Base-by-base conservation (phyloP, 2,329 filamentous ascomycete species). In the Diaporthe ampelina region DNA sequence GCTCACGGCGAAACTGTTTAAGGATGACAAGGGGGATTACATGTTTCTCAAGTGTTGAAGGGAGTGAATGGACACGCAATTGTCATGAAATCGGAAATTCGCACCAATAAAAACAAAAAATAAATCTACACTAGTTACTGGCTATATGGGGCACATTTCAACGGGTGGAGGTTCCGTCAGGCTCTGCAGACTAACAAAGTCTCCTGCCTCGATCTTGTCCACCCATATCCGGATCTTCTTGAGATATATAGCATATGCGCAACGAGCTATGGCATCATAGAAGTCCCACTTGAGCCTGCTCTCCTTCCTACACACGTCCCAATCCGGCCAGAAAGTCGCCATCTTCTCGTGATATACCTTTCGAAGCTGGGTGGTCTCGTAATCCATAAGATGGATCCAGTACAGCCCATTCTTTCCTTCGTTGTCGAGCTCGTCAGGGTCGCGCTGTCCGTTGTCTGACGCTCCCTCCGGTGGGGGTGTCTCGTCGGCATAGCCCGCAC, bases 341-440 rank as follows among this genome's bases (percentile, higher is more conserved):
- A 86, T 80, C 10, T 79, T 78, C 1, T 79, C 76, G 8, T 77
- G 29, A 73, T 84, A 86, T 32, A 82, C 75, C 50, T 24, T 59
- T 40, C 54, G 17, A 29, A 57, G 54, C 29, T 57, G 54, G 26
- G 54, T 35, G 54, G 54, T 57, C n/a, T 57, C 54, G 54, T 57
- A 57, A 6, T 32, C 54, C 54, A 57, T 32, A 17, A 57, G 54
- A 32, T 57, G 26, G 17, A 32, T 57, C 54, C 54, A 57, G 29
- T 57, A 57, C 29, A 57, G 26, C 35, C 13, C 54, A 32, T 32
- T 57, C 19, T 57, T 57, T 17, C 54, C 54, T 35, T 57, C 54
- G 17, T 57, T 57, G 7, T 57, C 29, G 29, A 57, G 54, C 19
- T 57, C 54, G 54, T 57, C 54, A 32, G 54, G 26, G 13, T 57